Percentiles rank a stretch among this genome's conserved stretches.
These are phyloP conservation scores for Bombardia bombarda DNA, from an alignment of 495 filamentous ascomycete species.

Conservation along the genomic window DNA sequence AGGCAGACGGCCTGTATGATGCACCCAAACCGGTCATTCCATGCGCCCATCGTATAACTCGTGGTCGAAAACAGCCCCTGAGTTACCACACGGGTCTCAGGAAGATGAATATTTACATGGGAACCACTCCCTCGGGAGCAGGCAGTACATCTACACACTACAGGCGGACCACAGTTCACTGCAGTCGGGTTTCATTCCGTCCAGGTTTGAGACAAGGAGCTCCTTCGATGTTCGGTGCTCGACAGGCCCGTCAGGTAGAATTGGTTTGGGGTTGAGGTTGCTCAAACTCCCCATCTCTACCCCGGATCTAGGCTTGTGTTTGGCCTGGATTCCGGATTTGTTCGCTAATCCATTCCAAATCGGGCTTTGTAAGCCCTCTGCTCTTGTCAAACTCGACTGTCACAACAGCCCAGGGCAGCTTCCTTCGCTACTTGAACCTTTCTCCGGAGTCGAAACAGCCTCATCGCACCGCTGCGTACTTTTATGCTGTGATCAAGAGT, in stretches of 20 bases:
- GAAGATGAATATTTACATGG: slow-evolving; percentile 10
- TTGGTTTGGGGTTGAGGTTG: slow-evolving; percentile 17
- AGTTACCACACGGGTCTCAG: slow-evolving; percentile 4
- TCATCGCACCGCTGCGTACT: slow-evolving; percentile 11
- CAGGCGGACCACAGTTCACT: no score
- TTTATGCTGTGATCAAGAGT: slow-evolving; percentile 13
- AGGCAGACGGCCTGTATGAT: slow-evolving; percentile 1
- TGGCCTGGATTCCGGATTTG: slow-evolving; percentile 19
- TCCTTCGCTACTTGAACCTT: slow-evolving; percentile 8
- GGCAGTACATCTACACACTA: slow-evolving; percentile 21
- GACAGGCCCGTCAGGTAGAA: slow-evolving; percentile 6
- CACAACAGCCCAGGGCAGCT: slow-evolving; percentile 14
- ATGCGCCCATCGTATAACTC: neutral
- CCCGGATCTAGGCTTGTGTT: slow-evolving; percentile 16
- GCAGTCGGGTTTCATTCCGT: slow-evolving; percentile 2
- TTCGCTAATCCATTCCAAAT: slow-evolving; percentile 24
- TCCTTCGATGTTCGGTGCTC: neutral
- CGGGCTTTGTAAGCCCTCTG: slow-evolving; percentile 11
- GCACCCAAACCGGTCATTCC: neutral
- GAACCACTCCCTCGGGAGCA: slow-evolving; percentile 23
- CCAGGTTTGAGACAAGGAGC: neutral
- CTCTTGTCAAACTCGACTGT: slow-evolving; percentile 12
- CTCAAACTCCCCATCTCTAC: slow-evolving; percentile 11
- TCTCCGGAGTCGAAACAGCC: slow-evolving; percentile 7
- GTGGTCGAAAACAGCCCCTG: slow-evolving; percentile 1